Percentiles rank a stretch among this genome's conserved stretches.
phyloP scores from a whole-genome alignment of 2,329 filamentous ascomycete genomes.

The Aureobasidium sp. region DNA sequence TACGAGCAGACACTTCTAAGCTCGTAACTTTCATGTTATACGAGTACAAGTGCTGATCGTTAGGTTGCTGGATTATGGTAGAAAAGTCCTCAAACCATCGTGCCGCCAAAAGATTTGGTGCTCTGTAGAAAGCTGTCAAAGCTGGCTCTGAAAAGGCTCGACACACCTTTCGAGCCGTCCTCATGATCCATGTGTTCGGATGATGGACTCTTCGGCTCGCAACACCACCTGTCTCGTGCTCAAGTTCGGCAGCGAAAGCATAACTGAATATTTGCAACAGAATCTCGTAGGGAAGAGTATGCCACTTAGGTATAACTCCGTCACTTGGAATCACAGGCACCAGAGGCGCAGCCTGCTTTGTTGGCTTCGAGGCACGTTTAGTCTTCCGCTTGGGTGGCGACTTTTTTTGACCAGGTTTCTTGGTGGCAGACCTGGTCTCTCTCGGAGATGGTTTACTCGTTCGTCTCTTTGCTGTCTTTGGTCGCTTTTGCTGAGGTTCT shows the following conservation, averaged over 20 bases:
- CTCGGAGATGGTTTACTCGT: conserved; percentile 10
- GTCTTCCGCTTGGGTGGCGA: conserved; percentile 18
- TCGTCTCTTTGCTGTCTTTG: background rate
- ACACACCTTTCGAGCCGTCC: conserved; percentile 27
- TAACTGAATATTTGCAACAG: conserved; percentile 30
- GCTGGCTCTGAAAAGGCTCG: conserved; percentile 30
- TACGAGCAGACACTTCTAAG: conserved; percentile 58
- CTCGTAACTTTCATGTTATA: conserved; percentile 66
- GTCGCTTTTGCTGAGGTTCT: background rate
- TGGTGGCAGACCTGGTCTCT: conserved; percentile 10
- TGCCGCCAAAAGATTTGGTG: conserved; percentile 26
- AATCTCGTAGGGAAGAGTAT: conserved; percentile 28
- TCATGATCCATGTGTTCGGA: conserved; percentile 27
- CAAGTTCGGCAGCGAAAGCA: conserved; percentile 21
- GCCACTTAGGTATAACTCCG: conserved; percentile 29
- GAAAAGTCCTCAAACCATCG: conserved; percentile 28
- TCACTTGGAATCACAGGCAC: conserved; percentile 25
- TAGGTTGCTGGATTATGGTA: conserved; percentile 23
- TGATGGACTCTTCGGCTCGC: conserved; percentile 6
- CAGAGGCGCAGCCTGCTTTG: conserved; percentile 18
- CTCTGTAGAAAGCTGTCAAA: conserved; percentile 31
- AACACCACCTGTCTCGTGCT: conserved; percentile 8
- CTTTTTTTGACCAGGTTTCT: conserved; percentile 2
- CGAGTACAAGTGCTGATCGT: conserved; percentile 37
- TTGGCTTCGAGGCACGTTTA: conserved; percentile 22